These are phyloP conservation scores for Panicum virgatum DNA, from an alignment of 202 grass and related monocot species.

Conservation along the genomic window DNA sequence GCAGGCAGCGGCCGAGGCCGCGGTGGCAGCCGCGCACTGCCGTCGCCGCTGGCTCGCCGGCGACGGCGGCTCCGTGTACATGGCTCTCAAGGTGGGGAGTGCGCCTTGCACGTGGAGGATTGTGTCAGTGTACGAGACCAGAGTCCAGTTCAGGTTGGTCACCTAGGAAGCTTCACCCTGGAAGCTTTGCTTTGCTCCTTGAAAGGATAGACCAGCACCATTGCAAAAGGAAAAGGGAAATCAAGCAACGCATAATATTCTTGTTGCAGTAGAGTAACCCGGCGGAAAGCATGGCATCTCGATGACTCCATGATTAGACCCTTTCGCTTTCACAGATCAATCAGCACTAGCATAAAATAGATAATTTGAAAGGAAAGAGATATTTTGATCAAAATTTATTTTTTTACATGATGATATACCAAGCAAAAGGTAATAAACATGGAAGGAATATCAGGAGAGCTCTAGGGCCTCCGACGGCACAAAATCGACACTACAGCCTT, in stretches of 20 bases:
- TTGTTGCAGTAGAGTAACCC: background rate
- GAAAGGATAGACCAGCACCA: conserved; percentile 37
- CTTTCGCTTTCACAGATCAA: conserved; percentile 32
- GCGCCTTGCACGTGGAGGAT: background rate
- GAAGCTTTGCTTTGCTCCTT: conserved; percentile 19
- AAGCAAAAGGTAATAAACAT: background rate
- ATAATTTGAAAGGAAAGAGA: background rate
- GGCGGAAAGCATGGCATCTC: background rate
- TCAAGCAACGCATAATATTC: conserved; percentile 10
- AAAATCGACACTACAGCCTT: conserved; percentile 44
- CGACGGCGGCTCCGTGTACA: conserved; percentile 5
- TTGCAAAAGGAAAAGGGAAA: conserved; percentile 29
- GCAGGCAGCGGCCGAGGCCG: background rate
- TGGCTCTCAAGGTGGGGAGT: background rate
- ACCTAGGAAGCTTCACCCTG: background rate
- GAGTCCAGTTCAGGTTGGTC: background rate
- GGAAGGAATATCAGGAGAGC: background rate
- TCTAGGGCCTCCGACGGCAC: conserved; percentile 30
- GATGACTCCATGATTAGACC: background rate
- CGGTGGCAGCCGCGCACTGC: background rate
- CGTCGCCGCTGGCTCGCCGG: background rate
- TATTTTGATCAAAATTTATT: background rate
- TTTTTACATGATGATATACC: conserved; percentile 20
- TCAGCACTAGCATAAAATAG: background rate
- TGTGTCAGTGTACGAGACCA: background rate